These are phyloP conservation scores for Neurospora sp. DNA, from an alignment of 2,329 filamentous ascomycete species.

Conservation along the genomic window DNA sequence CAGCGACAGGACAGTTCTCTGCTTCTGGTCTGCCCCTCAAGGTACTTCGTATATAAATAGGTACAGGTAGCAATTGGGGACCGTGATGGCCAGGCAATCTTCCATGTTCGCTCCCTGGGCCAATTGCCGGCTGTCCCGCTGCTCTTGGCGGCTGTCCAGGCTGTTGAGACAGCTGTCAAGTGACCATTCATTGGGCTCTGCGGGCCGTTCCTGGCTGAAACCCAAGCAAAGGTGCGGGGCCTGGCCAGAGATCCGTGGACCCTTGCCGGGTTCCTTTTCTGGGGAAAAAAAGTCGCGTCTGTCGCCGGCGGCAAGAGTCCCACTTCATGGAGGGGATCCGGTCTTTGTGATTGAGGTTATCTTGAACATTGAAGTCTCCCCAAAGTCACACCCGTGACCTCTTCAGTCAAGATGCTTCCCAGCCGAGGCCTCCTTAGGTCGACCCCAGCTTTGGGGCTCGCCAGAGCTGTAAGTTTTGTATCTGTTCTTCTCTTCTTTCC, in stretches of 20 bases:
- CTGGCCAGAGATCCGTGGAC: not conserved
- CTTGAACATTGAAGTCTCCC: not conserved
- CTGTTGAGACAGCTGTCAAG: not conserved
- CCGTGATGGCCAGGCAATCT: not conserved
- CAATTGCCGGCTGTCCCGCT: not conserved
- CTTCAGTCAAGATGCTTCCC: constrained; percentile 37
- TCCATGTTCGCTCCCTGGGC: not conserved
- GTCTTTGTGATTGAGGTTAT: not conserved
- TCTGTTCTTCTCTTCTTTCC: constrained; percentile 10
- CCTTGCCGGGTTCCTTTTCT: not conserved
- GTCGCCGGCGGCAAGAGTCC: not conserved
- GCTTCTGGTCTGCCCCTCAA: not conserved
- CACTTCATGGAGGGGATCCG: not conserved
- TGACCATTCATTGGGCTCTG: not conserved
- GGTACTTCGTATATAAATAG: not conserved
- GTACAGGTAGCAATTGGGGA: not conserved
- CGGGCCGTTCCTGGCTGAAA: not conserved
- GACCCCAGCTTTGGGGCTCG: constrained; percentile 32
- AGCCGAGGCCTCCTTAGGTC: constrained; percentile 42
- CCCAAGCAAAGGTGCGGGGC: not conserved
- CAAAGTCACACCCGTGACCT: constrained; percentile 1
- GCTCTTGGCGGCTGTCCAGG: not conserved
- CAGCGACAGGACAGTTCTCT: not conserved
- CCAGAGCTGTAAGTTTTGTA: constrained; percentile 24
- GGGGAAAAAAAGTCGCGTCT: constrained; percentile 1